Percentiles rank a stretch among this genome's conserved stretches.
These are phyloP conservation scores for Ajuga reptans DNA, from an alignment of 305 asterid species.

Conservation along the genomic window DNA sequence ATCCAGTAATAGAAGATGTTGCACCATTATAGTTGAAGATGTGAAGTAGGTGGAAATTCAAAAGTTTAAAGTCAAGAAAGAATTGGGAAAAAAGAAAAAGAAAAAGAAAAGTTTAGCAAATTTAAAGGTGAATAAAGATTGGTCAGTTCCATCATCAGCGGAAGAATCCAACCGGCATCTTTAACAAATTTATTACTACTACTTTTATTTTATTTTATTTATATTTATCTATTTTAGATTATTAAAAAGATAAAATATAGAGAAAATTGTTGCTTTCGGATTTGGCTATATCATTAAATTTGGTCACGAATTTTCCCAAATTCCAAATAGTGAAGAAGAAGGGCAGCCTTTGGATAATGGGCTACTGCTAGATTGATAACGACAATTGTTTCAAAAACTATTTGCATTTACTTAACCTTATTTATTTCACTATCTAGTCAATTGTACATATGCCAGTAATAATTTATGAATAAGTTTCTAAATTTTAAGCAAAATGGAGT, in stretches of 20 bases:
- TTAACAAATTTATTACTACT: constrained; percentile 9
- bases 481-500: too few species aligned
- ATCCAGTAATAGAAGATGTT: too few species aligned
- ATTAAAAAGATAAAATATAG: background rate
- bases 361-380: constrained; percentile 15
- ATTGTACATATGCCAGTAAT: too few species aligned
- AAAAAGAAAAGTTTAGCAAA: background rate
- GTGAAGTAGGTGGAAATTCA: too few species aligned
- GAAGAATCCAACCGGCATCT: constrained; percentile 24
- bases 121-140: constrained; percentile 14
- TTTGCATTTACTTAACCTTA: background rate
- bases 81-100: background rate
- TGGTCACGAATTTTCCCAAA: background rate
- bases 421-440: background rate
- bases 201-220: too few species aligned
- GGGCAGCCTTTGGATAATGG: constrained; percentile 20
- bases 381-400: background rate
- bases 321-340: background rate
- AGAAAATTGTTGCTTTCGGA: constrained; percentile 11
- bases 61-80: constrained; percentile 4
- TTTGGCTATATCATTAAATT: constrained; percentile 22
- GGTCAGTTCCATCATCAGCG: constrained; percentile 32
- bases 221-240: too few species aligned
- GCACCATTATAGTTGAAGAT: too few species aligned
- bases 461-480: too few species aligned